Base-by-base conservation (phyloP, 768 basidiomycete species). In the Hydnomerulius pinastri region DNA sequence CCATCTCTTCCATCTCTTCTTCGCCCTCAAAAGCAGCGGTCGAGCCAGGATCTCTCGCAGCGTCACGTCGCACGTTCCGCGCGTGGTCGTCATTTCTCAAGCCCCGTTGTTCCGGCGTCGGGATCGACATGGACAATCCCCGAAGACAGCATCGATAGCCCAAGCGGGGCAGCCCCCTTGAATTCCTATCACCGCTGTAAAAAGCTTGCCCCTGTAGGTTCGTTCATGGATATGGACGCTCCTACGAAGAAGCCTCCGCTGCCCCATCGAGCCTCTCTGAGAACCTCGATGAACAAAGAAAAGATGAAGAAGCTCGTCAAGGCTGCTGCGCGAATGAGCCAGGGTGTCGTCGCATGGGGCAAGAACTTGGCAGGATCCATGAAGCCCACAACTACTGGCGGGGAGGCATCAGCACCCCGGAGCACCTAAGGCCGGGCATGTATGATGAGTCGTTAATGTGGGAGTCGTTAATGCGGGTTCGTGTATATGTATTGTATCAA, bases 201-300 rank as follows among this genome's bases (percentile, higher is more conserved):
- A 35, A 43, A 49, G 29, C 45, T 4, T 12, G 56, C 46, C 2
- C 52, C 62, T 3, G 43, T 49, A 13, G 40, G 44, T 18, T 68
- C 67, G 2, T 68, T 68, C 52, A 70, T 68, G 66, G 67, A 68
- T 24, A 68, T 68, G 67, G 69, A 70, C 21, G 50, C 61, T 24
- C 54, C 39, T 15, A 3, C 24, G n/a, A 46, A 42, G 9, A 44
- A 46, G 35, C 36, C 45, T 18, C 39, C 36, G 29, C 42, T 33
- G 20, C 53, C 62, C 29, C 57, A 35, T 24, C 57, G 43, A 27
- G 5, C 27, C 10, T 56, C 67, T 43, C 25, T 53, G 32, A 56
- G 51, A 39, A 53, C 33, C 17, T 27, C 40, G 25, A 35, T 44
- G 18, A 46, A 45, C 47, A 59, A 51, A 12, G 55, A 48, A 25